Percentiles rank a stretch among this genome's conserved stretches.
phyloP scores from a whole-genome alignment of 192 early-diverging fungal species.

The Coemansia furcata region DNA sequence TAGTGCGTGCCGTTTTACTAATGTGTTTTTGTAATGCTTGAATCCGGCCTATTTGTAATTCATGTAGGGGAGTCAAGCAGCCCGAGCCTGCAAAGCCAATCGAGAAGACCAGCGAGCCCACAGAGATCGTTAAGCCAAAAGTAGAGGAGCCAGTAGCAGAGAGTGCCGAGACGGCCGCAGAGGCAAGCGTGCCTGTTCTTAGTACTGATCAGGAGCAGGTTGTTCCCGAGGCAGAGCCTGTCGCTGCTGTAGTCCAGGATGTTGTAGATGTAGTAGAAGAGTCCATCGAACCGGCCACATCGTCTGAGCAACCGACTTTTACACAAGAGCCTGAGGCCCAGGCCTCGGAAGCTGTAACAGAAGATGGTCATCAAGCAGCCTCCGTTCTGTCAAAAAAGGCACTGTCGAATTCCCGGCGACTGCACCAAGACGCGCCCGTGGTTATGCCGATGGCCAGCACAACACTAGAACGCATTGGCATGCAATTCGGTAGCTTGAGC shows the following conservation, averaged over 20 bases:
- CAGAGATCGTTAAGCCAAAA: slow-evolving; percentile 30
- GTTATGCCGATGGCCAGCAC: slow-evolving; percentile 76
- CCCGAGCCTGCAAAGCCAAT: slow-evolving; percentile 33
- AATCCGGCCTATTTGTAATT: neutral
- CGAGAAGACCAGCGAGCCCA: slow-evolving; percentile 9
- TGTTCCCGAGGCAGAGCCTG: slow-evolving; percentile 21
- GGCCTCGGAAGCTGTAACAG: slow-evolving; percentile 6
- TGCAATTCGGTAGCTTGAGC: slow-evolving; percentile 79
- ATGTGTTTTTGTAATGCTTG: neutral
- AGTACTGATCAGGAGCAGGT: neutral
- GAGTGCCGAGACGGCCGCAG: neutral
- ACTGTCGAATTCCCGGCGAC: slow-evolving; percentile 56
- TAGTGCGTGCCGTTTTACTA: neutral
- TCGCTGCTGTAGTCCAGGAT: slow-evolving; percentile 15
- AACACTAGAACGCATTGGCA: slow-evolving; percentile 61
- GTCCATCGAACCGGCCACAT: neutral
- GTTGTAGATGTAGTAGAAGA: slow-evolving; percentile 3
- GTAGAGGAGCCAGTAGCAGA: slow-evolving; percentile 21
- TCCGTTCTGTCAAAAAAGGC: slow-evolving; percentile 26
- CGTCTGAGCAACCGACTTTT: neutral
- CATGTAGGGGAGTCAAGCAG: slow-evolving; percentile 46
- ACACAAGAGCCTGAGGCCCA: slow-evolving; percentile 7
- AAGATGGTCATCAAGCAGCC: slow-evolving; percentile 9
- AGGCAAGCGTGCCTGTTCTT: neutral
- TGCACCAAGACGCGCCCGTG: slow-evolving; percentile 86